Percentiles rank a stretch among this genome's conserved stretches.
These are phyloP conservation scores for Fusarium tricinctum DNA, from an alignment of 2,329 filamentous ascomycete species.

Conservation along the genomic window DNA sequence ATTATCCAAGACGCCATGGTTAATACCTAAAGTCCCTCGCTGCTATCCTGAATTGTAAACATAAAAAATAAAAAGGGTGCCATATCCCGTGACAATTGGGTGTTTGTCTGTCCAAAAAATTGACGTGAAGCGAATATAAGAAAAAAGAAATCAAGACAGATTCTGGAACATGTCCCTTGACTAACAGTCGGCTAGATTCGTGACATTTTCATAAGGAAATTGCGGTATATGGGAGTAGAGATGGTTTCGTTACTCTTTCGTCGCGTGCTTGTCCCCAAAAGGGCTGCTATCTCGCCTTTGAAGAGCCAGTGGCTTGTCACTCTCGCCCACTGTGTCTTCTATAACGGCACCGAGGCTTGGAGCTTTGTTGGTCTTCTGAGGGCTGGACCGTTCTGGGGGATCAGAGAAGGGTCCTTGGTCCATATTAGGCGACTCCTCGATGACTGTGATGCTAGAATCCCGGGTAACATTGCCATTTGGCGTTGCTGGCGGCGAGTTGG, in stretches of 20 bases:
- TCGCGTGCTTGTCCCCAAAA: constrained; percentile 71
- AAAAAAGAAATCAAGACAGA: constrained; percentile 31
- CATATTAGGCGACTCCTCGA: constrained; percentile 64
- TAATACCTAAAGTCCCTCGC: constrained; percentile 46
- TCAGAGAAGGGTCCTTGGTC: constrained; percentile 73
- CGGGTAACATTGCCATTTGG: constrained; percentile 47
- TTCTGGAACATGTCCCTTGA: constrained; percentile 25
- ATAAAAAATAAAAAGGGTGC: constrained; percentile 41
- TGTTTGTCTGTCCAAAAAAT: constrained; percentile 45
- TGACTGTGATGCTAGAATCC: constrained; percentile 63
- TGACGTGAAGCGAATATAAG: constrained; percentile 45
- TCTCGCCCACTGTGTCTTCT: constrained; percentile 62
- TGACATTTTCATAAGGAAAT: constrained; percentile 35
- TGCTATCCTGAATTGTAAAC: constrained; percentile 42
- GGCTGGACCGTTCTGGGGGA: constrained; percentile 58
- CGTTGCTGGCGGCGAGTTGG: constrained; percentile 42
- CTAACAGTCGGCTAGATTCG: constrained; percentile 39
- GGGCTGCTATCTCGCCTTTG: constrained; percentile 60
- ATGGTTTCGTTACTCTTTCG: constrained; percentile 59
- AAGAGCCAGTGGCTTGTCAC: constrained; percentile 50
- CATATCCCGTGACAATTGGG: constrained; percentile 43
- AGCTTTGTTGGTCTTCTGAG: constrained; percentile 53
- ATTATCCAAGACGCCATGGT: constrained; percentile 51
- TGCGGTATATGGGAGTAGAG: constrained; percentile 33
- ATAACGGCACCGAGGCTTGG: constrained; percentile 68